These are phyloP conservation scores for Ocimum tenuiflorum DNA, from an alignment of 257 asterid species.

Conservation along the genomic window DNA sequence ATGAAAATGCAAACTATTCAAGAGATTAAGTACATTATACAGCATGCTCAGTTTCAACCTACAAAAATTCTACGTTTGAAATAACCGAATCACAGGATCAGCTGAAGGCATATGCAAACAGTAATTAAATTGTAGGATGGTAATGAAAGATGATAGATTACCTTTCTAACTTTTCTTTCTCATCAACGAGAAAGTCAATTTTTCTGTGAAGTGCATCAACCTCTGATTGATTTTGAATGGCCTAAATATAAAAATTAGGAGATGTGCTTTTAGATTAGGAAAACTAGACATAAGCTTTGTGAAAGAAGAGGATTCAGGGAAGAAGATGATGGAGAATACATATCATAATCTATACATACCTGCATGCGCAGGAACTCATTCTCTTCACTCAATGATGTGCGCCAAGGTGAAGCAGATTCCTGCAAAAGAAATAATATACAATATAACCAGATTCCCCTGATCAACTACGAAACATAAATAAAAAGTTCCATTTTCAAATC, in stretches of 20 bases:
- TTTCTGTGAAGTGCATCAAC: constrained; percentile 64
- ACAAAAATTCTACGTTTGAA: no score
- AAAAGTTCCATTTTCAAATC: neutral
- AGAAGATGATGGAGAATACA: neutral
- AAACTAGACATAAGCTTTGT: neutral
- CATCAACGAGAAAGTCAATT: constrained; percentile 53
- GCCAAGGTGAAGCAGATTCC: constrained; percentile 70
- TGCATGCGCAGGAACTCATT: constrained; percentile 90
- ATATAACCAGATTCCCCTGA: no score
- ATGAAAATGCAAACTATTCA: neutral
- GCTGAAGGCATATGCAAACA: neutral
- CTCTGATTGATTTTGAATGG: constrained; percentile 90
- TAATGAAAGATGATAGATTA: constrained; percentile 6
- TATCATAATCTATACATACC: constrained; percentile 37
- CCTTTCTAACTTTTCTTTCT: constrained; percentile 80
- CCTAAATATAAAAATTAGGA: constrained; percentile 15
- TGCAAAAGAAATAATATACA: constrained; percentile 27
- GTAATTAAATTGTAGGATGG: neutral
- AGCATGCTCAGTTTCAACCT: no score
- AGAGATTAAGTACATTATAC: neutral
- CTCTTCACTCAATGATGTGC: constrained; percentile 74
- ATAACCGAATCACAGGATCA: neutral
- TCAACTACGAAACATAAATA: neutral
- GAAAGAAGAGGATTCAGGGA: neutral
- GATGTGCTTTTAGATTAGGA: neutral